Evolutionary conservation across 345 rosid genomes (phyloP), one percentile per base, ranked within the genome.

Genomic region (Sisymbrium irio): DNA sequence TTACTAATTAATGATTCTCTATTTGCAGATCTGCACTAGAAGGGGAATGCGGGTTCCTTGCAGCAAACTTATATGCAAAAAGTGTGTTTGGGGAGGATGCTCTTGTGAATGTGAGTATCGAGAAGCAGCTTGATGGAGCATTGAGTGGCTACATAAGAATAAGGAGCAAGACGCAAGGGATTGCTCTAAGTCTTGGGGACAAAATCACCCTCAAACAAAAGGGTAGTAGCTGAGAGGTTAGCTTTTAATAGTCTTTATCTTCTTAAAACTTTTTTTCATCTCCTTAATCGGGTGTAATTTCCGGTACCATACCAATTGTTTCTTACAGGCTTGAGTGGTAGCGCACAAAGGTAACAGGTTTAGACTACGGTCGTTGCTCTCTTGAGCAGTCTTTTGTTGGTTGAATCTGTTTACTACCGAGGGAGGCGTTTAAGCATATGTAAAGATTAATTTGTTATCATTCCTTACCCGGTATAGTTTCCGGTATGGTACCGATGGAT

Each of bases 21-120:
- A 4, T 14, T 30, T 76, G 51, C 86, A 91, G 96, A 41, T 89
- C 93, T 36, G 96, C 93, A 7, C 81, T 91, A 7, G 90, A 84
- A 32, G 97, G 97, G 0, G 93, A 89, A 30, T 91, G 97, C 6
- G 97, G 97, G 39, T 89, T 87, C 77, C 86, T 91, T 14, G 93
- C 97, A 17, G 96, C 96, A 20, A 91, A 91, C 80, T 81, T 91
- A 73, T 91, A 91, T 18, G 97, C 97, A 32, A 87, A 91, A 80
- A 89, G 97, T 77, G 93, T 89, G 40, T 91, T 91, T 56, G 93
- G 96, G 10, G 97, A 91, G 81, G 96, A 91, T 40, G 97, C 97
- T 0, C 71, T 91, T 42, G 97, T 91, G 42, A 91, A 91, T 64
- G 78, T 91, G 25, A 89, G 96, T 75, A 82, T 91, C 28, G 97